These are phyloP conservation scores for Aspergillus ruber DNA, from an alignment of 2,329 filamentous ascomycete species.

Conservation along the genomic window DNA sequence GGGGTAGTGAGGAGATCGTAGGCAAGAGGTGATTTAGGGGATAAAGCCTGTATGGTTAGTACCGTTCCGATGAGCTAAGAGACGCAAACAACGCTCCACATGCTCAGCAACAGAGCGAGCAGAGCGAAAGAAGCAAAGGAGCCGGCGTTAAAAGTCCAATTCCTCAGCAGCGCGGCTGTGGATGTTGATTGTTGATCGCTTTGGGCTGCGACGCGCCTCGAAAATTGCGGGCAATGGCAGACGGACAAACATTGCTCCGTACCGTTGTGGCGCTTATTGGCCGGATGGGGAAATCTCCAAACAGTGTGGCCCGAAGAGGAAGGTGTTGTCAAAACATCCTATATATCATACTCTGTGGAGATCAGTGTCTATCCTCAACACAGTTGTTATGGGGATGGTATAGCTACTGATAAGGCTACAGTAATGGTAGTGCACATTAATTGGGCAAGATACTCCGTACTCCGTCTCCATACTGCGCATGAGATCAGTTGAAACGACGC, in stretches of 20 bases:
- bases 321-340: constrained; percentile 15
- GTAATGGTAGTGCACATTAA: no score
- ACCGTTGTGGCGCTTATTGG: constrained; percentile 5
- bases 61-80: neutral
- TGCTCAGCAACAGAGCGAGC: neutral
- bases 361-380: no score
- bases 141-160: neutral
- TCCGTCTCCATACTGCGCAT: no score
- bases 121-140: neutral
- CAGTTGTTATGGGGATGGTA: no score
- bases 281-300: constrained; percentile 26
- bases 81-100: constrained; percentile 3
- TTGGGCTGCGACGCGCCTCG: neutral
- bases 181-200: constrained; percentile 2
- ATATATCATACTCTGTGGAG: no score
- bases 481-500: no score
- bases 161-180: neutral
- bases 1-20: neutral
- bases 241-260: constrained; percentile 25
- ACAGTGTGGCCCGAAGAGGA: constrained; percentile 20
- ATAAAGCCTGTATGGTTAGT: neutral
- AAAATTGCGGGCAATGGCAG: constrained; percentile 6
- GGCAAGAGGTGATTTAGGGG: constrained; percentile 5
- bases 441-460: no score
- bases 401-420: no score